A percentile compares a stretch with the other conserved stretches of the same genome.
Evolutionary conservation across 2,329 filamentous ascomycete genomes (phyloP).

Genomic region (Tothia fuscella): DNA sequence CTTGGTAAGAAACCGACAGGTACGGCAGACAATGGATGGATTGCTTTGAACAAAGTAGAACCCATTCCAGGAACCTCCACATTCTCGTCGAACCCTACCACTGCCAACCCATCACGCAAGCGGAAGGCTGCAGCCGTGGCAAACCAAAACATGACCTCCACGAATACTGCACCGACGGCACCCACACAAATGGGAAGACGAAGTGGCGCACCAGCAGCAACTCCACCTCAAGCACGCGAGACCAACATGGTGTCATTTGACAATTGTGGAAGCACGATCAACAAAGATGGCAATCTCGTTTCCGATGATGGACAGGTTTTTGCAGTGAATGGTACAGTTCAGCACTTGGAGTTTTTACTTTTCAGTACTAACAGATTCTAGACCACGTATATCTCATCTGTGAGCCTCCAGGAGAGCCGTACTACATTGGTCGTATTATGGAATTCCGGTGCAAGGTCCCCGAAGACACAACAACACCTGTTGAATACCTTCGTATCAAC

Average conservation of each 20-base stretch:
- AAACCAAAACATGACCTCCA: slow-evolving; percentile 10
- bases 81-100: slow-evolving; percentile 47
- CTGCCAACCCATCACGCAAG: slow-evolving; percentile 25
- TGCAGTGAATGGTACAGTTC: slow-evolving; percentile 61
- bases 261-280: slow-evolving; percentile 51
- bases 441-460: slow-evolving; percentile 79
- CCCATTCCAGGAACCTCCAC: slow-evolving; percentile 46
- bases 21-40: slow-evolving; percentile 7
- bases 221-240: slow-evolving; percentile 35
- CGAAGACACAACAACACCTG: slow-evolving; percentile 54
- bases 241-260: slow-evolving; percentile 88
- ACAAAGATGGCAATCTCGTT: slow-evolving; percentile 62
- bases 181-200: not conserved
- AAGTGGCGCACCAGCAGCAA: not conserved
- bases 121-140: slow-evolving; percentile 13
- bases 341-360: not conserved
- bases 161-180: slow-evolving; percentile 17
- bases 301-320: slow-evolving; percentile 85
- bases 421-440: slow-evolving; percentile 97
- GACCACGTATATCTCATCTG: slow-evolving; percentile 92
- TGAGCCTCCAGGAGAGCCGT: slow-evolving; percentile 93
- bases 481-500: slow-evolving; percentile 86
- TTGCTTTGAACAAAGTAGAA: slow-evolving; percentile 26
- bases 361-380: slow-evolving; percentile 23
- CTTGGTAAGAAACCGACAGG: slow-evolving; percentile 1